Evolutionary conservation across 2,329 filamentous ascomycete genomes (phyloP).

Genomic region (Helotiales sp.): DNA sequence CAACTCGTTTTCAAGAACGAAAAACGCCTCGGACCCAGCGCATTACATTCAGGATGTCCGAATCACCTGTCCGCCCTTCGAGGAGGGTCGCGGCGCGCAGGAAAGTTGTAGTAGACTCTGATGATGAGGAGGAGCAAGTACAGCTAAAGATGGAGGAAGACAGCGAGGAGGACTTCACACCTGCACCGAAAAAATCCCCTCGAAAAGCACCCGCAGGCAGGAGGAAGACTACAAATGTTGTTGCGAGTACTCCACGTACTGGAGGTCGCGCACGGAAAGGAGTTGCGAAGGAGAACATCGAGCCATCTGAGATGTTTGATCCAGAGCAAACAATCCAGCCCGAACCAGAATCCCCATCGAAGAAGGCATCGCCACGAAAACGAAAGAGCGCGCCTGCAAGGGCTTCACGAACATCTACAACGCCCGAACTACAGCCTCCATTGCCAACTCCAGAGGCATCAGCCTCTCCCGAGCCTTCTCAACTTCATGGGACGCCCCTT

Average conservation of each 20-base stretch:
- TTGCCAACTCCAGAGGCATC: slow-evolving; percentile 60
- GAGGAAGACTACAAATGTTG: slow-evolving; percentile 49
- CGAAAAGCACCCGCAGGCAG: slow-evolving; percentile 60
- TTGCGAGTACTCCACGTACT: slow-evolving; percentile 36
- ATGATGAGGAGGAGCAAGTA: slow-evolving; percentile 75
- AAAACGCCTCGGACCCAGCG: not conserved
- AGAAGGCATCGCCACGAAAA: slow-evolving; percentile 66
- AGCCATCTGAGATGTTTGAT: slow-evolving; percentile 65
- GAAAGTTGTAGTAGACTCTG: slow-evolving; percentile 76
- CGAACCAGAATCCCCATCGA: slow-evolving; percentile 59
- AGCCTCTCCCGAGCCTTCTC: slow-evolving; percentile 59
- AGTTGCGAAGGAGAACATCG: slow-evolving; percentile 53
- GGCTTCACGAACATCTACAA: slow-evolving; percentile 39
- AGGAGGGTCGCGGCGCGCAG: slow-evolving; percentile 68
- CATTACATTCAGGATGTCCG: slow-evolving; percentile 33
- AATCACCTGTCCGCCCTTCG: slow-evolving; percentile 57
- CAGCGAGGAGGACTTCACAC: slow-evolving; percentile 79
- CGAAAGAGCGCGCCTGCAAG: slow-evolving; percentile 62
- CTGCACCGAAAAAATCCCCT: slow-evolving; percentile 59
- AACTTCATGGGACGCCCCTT: slow-evolving; percentile 62
- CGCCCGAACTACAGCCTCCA: slow-evolving; percentile 42
- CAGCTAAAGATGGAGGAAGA: slow-evolving; percentile 65
- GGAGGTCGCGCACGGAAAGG: slow-evolving; percentile 49
- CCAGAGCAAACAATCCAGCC: slow-evolving; percentile 56
- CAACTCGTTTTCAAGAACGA: not conserved